Evolutionary conservation across 2,329 filamentous ascomycete genomes (phyloP).

Genomic region (Acrocalymma vagum): DNA sequence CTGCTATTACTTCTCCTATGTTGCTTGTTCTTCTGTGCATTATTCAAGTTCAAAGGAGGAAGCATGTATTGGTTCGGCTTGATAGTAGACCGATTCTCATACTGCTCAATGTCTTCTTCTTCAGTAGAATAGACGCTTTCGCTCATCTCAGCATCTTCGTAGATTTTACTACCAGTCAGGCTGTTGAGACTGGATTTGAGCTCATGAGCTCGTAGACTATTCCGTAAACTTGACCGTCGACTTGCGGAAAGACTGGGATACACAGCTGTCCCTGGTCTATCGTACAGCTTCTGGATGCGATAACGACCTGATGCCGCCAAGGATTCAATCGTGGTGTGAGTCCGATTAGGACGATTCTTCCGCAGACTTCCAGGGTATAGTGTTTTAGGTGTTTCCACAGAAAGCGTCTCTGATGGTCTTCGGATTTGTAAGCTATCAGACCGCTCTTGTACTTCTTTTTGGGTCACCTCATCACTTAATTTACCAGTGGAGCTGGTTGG

Average conservation of each 20-base stretch:
- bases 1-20: constrained; percentile 24
- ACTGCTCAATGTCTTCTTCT: constrained; percentile 36
- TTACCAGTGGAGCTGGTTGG: constrained; percentile 24
- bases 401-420: constrained; percentile 20
- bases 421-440: constrained; percentile 17
- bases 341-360: constrained; percentile 23
- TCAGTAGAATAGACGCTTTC: constrained; percentile 40
- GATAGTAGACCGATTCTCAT: constrained; percentile 28
- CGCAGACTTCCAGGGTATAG: constrained; percentile 34
- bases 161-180: constrained; percentile 33
- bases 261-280: constrained; percentile 23
- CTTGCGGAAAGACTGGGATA: constrained; percentile 8
- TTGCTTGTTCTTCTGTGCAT: constrained; percentile 20
- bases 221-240: constrained; percentile 23
- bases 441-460: constrained; percentile 20
- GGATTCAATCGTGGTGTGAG: constrained; percentile 18
- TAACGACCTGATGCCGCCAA: constrained; percentile 13
- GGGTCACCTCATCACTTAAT: constrained; percentile 24
- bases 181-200: constrained; percentile 35
- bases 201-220: constrained; percentile 28
- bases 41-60: constrained; percentile 30
- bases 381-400: constrained; percentile 12
- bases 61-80: constrained; percentile 29
- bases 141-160: constrained; percentile 38
- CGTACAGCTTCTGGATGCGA: constrained; percentile 20